These are phyloP conservation scores for Amanita molliuscula DNA, from an alignment of 768 basidiomycete genomes.

Conservation along the genomic window DNA sequence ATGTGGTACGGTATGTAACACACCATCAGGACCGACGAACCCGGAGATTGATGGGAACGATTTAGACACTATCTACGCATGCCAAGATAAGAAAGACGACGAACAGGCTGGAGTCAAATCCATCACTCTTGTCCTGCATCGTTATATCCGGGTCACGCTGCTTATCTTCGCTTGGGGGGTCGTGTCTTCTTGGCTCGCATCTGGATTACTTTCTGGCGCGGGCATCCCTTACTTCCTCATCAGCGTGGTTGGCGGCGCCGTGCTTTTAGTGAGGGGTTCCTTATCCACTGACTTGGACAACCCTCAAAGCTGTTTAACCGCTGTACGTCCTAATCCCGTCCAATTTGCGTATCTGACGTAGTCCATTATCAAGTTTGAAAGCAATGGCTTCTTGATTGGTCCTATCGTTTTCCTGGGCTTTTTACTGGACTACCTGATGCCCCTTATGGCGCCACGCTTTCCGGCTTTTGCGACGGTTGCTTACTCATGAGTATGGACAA, in stretches of 20 bases:
- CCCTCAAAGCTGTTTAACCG: not conserved
- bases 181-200: slow-evolving; percentile 24
- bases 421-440: slow-evolving; percentile 6
- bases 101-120: slow-evolving; percentile 42
- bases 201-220: slow-evolving; percentile 27
- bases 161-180: slow-evolving; percentile 28
- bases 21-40: not conserved
- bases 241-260: slow-evolving; percentile 11
- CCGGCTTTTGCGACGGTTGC: not conserved
- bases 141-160: slow-evolving; percentile 31
- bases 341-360: not conserved
- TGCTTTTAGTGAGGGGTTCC: slow-evolving; percentile 6
- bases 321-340: not conserved
- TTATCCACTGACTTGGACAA: not conserved
- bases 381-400: slow-evolving; percentile 7
- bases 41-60: not conserved
- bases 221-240: slow-evolving; percentile 22
- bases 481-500: too few relatives aligned
- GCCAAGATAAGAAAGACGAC: slow-evolving; percentile 49
- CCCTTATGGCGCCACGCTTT: not conserved
- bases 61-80: slow-evolving; percentile 41
- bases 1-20: not conserved
- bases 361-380: slow-evolving; percentile 5
- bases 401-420: slow-evolving; percentile 4
- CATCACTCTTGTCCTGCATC: slow-evolving; percentile 42